Evolutionary conservation across 208 protist genomes (phyloP), one percentile per base, ranked within the genome.

Genomic region (Phytomonas sp.): DNA sequence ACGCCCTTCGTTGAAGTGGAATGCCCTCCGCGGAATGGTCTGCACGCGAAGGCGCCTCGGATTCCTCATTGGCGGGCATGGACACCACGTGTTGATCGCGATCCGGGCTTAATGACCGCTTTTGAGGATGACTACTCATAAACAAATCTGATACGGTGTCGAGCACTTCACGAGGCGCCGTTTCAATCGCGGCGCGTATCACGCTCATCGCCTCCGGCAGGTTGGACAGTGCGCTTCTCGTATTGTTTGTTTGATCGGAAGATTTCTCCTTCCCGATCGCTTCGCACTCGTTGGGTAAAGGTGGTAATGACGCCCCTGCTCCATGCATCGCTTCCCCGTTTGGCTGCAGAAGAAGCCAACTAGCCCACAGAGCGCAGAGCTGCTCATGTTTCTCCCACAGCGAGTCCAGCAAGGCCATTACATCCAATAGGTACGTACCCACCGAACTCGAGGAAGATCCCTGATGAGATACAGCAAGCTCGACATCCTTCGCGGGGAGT

Each of bases 291-390:
- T 26, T 56, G 11, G 45, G 45, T 23, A 26, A 56, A 56, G 45
- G 45, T 56, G 19, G 19, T 56, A n/a, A n/a, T n/a, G 23, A 11
- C 45, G 8, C 7, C 0, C 2, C 45, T 26, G 45, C 2, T 56
- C 16, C 45, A 26, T 56, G 19, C 2, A 12, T 26, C 4, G 45
- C 11, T 19, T 26, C 45, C 10, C 4, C 19, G n/a, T 16, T 37
- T 32, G 4, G 2, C 60, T 71, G 70, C 45, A 63, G 66, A 37
- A 69, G 76, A 29, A 91, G 73, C 75, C 81, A 84, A 37, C 80
- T 67, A 31, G 75, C 79, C 73, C 88, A 89, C 33, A 88, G 66
- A 4, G 81, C 83, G 62, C 81, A 86, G n/a, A 83, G 71, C 59
- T 82, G 67, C 52, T 76, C 78, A 70, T 87, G 76, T 16, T 61